Percentiles rank a stretch among this genome's conserved stretches.
These are phyloP conservation scores for Ceratocystis albifundus DNA, from an alignment of 2,329 filamentous ascomycete genomes.

Conservation along the genomic window DNA sequence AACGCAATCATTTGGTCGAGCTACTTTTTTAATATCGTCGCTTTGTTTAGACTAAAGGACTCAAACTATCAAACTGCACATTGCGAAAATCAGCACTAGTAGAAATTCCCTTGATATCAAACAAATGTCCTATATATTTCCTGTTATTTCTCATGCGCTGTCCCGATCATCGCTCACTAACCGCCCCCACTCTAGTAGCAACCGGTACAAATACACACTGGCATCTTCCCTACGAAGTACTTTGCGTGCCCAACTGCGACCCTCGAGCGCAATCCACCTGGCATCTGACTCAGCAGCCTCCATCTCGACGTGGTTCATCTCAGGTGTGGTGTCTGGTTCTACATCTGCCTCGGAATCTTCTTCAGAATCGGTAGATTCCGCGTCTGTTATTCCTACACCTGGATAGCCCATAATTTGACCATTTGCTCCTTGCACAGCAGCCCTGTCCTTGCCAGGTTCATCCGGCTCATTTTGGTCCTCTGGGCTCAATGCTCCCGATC, in stretches of 20 bases:
- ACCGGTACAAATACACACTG: conserved; percentile 67
- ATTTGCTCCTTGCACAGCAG: background rate
- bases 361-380: conserved; percentile 28
- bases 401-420: background rate
- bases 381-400: background rate
- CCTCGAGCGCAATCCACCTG: conserved; percentile 53
- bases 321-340: background rate
- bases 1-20: too few relatives aligned
- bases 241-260: conserved; percentile 51
- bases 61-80: too few relatives aligned
- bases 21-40: background rate
- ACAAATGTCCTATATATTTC: background rate
- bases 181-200: conserved; percentile 67
- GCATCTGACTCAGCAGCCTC: conserved; percentile 37
- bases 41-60: too few relatives aligned
- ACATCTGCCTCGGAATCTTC: background rate
- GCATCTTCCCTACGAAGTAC: conserved; percentile 60
- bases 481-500: too few relatives aligned
- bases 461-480: background rate
- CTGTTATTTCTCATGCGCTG: conserved; percentile 20
- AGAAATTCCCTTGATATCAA: background rate
- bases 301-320: conserved; percentile 10
- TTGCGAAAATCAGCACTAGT: too few relatives aligned
- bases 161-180: conserved; percentile 51
- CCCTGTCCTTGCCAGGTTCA: background rate